Evolutionary conservation across 2,329 filamentous ascomycete species (phyloP), one percentile per base, ranked within the genome.

Genomic region (Leptosphaerulina australis): DNA sequence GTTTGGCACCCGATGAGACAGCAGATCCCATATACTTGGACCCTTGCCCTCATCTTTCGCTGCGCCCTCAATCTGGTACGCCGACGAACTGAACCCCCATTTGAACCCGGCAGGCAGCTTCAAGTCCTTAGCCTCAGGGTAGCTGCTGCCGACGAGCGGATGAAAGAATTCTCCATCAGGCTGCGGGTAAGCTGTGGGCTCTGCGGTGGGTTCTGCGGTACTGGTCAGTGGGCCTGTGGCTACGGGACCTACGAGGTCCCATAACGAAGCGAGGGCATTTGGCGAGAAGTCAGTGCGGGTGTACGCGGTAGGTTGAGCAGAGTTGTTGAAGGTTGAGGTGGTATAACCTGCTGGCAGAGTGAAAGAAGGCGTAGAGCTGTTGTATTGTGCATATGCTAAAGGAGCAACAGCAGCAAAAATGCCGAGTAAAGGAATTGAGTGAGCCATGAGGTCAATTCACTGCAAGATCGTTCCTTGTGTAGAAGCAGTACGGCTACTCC

Each of bases 221-320:
- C 69, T 72, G 14, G 74, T 77, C 18, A 78, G 67, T 0, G 74
- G 70, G 2, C 76, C 76, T 5, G 71, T 69, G 20, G 69, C 65
- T 18, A 79, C 66, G 10, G 74, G 73, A 0, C 76, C 76, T 18
- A 79, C 70, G 40, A 76, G 71, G 44, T 77, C 70, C 76, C 76
- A 79, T 8, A 78, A 66, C 29, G 76, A 74, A 3, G 71, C 74
- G 15, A 80, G 67, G 14, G 74, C 74, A 52, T 79, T 74, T 39
- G 79, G 73, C 0, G 76, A 77, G 62, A 78, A 80, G 47, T 77
- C 74, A 1, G 66, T 72, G 26, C 77, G 76, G 3, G 64, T 71
- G 31, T 74, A 65, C 9, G 76, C 69, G 11, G 77, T 76, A 15
- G 72, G 74, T 18, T 76, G 75, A 1, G 75, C 73, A 4, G 75